Conservation (phyloP, 2,329 filamentous ascomycete species). For the Raffaelea albimanens region DNA sequence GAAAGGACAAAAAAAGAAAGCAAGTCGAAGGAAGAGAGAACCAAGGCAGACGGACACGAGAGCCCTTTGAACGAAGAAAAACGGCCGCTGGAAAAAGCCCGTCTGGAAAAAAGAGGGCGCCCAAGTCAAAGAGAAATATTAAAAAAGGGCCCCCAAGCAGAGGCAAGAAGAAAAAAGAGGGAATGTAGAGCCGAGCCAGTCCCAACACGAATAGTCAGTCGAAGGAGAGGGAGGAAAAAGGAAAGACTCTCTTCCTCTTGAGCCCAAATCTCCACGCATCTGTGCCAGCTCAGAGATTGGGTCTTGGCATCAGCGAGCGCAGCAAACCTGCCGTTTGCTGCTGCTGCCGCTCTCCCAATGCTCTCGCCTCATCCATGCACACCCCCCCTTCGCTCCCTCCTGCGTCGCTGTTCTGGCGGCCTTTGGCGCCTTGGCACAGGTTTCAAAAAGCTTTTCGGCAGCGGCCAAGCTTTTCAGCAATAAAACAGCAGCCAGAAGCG, state of each 20-base stretch:
- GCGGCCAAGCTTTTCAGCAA: no score
- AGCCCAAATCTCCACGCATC: neutral
- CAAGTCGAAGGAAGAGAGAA: neutral
- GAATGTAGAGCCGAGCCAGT: neutral
- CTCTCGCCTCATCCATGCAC: no score
- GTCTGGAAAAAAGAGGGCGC: neutral
- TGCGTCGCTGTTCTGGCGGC: no score
- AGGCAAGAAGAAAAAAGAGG: neutral
- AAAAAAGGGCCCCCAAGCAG: neutral
- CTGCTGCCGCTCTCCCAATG: no score
- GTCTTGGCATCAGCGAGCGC: no score
- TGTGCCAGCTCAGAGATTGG: neutral
- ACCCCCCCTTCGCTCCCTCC: neutral
- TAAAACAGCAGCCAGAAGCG: no score
- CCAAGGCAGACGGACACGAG: neutral
- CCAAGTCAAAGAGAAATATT: no score
- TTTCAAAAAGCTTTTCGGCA: neutral
- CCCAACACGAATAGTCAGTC: neutral
- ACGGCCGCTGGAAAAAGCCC: no score
- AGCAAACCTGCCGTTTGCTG: neutral
- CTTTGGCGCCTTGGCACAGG: conserved; percentile 1
- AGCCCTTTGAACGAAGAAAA: neutral
- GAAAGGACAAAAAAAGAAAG: no score
- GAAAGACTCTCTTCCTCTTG: neutral
- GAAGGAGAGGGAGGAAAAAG: neutral